These are phyloP conservation scores for Xylaria flabelliformis DNA, from an alignment of 495 filamentous ascomycete species.

Conservation along the genomic window DNA sequence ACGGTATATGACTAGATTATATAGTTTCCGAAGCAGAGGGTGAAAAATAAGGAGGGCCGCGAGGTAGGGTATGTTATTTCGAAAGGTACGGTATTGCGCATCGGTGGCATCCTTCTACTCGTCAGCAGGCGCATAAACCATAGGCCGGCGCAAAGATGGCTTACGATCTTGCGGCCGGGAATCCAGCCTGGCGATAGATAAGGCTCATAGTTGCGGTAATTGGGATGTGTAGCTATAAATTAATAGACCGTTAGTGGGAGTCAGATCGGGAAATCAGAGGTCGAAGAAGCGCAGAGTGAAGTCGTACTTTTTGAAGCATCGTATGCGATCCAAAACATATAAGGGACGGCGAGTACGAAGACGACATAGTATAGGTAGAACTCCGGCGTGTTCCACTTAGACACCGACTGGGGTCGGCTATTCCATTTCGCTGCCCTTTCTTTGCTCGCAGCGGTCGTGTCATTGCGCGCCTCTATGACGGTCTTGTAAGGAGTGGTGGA, in stretches of 20 bases:
- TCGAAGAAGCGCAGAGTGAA: not conserved
- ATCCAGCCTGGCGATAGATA: constrained; percentile 88
- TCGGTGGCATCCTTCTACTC: constrained; percentile 81
- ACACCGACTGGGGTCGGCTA: constrained; percentile 62
- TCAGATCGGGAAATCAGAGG: not conserved
- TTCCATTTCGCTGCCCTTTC: constrained; percentile 47
- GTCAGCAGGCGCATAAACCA: not conserved
- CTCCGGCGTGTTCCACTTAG: constrained; percentile 86
- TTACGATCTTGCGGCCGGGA: constrained; percentile 86
- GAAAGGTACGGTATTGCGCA: constrained; percentile 84
- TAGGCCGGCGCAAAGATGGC: constrained; percentile 35
- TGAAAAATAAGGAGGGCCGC: constrained; percentile 72
- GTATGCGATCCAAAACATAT: constrained; percentile 89
- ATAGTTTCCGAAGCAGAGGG: constrained; percentile 75
- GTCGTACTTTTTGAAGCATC: constrained; percentile 83
- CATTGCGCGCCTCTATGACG: constrained; percentile 49
- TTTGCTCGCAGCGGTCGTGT: constrained; percentile 37
- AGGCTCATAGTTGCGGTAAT: constrained; percentile 74
- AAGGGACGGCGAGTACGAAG: constrained; percentile 70
- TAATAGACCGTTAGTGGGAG: not conserved
- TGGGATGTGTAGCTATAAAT: constrained; percentile 74
- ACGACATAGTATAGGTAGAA: constrained; percentile 83
- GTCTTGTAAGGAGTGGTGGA: constrained; percentile 68
- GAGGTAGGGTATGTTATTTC: constrained; percentile 85
- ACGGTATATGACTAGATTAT: constrained; percentile 56